Conservation (phyloP, 805 yeast genomes). For the Sungouiozyma ichnusensis region DNA sequence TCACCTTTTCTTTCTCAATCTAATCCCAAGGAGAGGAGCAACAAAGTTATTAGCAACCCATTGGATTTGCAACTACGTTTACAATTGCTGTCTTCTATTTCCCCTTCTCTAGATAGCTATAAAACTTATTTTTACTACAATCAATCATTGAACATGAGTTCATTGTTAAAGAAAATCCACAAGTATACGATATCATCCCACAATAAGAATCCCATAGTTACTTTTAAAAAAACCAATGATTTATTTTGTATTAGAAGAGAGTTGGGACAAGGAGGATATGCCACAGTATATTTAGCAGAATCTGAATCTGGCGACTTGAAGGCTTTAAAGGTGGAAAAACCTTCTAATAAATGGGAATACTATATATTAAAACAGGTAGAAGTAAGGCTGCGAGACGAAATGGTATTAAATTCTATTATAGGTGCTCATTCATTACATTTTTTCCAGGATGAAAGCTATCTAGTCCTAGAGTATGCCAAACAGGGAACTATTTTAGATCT, state of each 20-base stretch:
- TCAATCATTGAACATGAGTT: conserved; percentile 28
- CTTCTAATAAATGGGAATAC: conserved; percentile 71
- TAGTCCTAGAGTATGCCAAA: conserved; percentile 49
- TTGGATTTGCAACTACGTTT: conserved; percentile 33
- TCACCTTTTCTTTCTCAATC: conserved; percentile 25
- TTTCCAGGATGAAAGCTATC: conserved; percentile 58
- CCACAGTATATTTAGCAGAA: conserved; percentile 65
- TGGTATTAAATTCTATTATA: conserved; percentile 34
- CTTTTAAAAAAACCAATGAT: conserved; percentile 27
- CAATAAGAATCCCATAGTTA: conserved; percentile 26
- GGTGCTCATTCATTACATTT: conserved; percentile 41
- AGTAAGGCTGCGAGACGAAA: conserved; percentile 24
- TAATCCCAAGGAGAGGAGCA: conserved; percentile 8
- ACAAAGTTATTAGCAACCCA: conserved; percentile 32
- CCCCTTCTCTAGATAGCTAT: conserved; percentile 29
- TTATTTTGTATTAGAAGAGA: conserved; percentile 32
- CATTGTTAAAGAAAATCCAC: conserved; percentile 30
- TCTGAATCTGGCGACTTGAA: conserved; percentile 40
- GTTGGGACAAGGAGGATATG: conserved; percentile 76
- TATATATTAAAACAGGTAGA: conserved; percentile 56
- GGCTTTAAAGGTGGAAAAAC: conserved; percentile 67
- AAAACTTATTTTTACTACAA: conserved; percentile 26
- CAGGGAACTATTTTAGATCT: conserved; percentile 71
- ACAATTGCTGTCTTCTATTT: conserved; percentile 30
- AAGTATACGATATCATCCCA: conserved; percentile 30